Conservation (phyloP, 768 basidiomycete species). For the Xerocomus potaroensis region DNA sequence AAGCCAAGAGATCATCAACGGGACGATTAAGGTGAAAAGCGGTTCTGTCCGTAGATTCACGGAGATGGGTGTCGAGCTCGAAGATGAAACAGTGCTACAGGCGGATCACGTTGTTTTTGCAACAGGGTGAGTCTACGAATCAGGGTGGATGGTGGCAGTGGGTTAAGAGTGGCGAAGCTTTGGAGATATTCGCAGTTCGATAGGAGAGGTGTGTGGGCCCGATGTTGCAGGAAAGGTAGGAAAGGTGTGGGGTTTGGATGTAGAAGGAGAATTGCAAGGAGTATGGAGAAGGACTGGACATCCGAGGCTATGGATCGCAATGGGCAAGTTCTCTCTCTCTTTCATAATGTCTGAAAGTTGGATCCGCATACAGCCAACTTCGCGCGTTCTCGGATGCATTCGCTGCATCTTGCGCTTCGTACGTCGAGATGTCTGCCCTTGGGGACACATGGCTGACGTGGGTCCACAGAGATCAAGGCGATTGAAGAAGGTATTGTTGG, state of each 20-base stretch:
- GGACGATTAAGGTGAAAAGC: constrained; percentile 48
- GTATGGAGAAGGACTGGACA: constrained; percentile 31
- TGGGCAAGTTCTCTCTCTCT: constrained; percentile 13
- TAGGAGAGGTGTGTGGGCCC: constrained; percentile 44
- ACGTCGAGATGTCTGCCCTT: neutral
- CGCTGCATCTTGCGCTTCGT: constrained; percentile 31
- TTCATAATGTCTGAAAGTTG: neutral
- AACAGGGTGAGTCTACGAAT: constrained; percentile 25
- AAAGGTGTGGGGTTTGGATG: constrained; percentile 61
- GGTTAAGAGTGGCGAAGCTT: constrained; percentile 31
- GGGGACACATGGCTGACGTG: neutral
- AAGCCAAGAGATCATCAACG: constrained; percentile 42
- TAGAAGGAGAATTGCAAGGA: constrained; percentile 58
- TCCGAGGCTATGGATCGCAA: constrained; percentile 34
- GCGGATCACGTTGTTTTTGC: constrained; percentile 33
- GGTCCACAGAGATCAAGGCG: constrained; percentile 27
- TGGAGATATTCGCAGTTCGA: constrained; percentile 38
- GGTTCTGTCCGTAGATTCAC: constrained; percentile 31
- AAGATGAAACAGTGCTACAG: constrained; percentile 22
- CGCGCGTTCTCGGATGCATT: constrained; percentile 22
- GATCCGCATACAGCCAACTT: constrained; percentile 15
- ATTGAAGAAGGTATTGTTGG: constrained; percentile 22
- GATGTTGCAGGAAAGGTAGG: constrained; percentile 43
- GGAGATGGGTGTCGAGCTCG: constrained; percentile 24
- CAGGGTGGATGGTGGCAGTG: neutral